Conservation (phyloP, 1,284 basidiomycete genomes). For the Melampsora americana region DNA sequence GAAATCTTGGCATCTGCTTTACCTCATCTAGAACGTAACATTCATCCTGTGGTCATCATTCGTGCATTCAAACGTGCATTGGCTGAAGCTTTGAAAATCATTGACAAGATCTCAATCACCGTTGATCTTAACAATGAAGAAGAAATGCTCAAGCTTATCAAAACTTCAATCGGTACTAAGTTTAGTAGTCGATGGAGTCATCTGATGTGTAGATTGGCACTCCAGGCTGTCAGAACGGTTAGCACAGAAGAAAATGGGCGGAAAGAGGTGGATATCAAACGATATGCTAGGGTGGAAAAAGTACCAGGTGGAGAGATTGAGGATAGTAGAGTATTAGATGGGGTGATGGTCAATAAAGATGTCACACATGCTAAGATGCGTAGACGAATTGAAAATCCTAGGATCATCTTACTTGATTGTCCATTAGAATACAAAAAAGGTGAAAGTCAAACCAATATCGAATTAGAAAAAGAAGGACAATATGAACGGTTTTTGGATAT, state of each 20-base stretch:
- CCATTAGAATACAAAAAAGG: constrained; percentile 99
- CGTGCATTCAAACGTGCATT: constrained; percentile 95
- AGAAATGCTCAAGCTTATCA: constrained; percentile 94
- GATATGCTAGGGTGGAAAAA: constrained; percentile 96
- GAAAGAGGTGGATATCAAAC: constrained; percentile 93
- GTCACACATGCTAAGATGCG: constrained; percentile 98
- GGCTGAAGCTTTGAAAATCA: constrained; percentile 81
- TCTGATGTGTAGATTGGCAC: constrained; percentile 91
- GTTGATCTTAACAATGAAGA: constrained; percentile 82
- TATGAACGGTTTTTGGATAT: constrained; percentile 91
- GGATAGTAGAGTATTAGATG: constrained; percentile 77
- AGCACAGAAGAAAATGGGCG: constrained; percentile 61
- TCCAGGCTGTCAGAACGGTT: constrained; percentile 86
- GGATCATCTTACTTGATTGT: constrained; percentile 89
- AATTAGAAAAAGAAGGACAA: constrained; percentile 89
- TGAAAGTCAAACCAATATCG: constrained; percentile 97
- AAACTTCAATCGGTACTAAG: constrained; percentile 98
- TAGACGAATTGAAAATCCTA: constrained; percentile 80
- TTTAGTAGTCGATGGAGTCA: constrained; percentile 95
- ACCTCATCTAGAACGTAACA: constrained; percentile 86
- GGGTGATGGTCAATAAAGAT: constrained; percentile 98
- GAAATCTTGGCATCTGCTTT: constrained; percentile 96
- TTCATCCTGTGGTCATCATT: constrained; percentile 98
- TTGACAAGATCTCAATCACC: constrained; percentile 79
- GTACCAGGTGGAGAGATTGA: constrained; percentile 97